These are phyloP conservation scores for Penicillium sp. DNA, from an alignment of 2,329 filamentous ascomycete species.

Conservation along the genomic window DNA sequence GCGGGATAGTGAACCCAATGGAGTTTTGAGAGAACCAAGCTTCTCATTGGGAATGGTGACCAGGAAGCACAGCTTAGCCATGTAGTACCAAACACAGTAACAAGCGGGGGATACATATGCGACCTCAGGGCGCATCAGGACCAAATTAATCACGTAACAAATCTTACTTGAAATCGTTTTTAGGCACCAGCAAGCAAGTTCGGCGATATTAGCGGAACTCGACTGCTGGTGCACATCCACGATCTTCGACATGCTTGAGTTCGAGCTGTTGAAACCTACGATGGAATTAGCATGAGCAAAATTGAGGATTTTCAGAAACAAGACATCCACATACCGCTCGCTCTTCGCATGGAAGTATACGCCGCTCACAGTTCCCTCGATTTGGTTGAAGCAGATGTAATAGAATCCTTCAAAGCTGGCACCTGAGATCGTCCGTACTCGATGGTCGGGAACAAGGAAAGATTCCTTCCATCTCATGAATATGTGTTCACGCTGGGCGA, in stretches of 20 bases:
- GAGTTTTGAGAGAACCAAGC: not conserved
- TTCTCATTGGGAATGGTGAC: not conserved
- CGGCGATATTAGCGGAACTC: conserved; percentile 70
- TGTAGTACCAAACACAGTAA: not conserved
- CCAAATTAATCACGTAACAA: not conserved
- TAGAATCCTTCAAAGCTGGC: conserved; percentile 99
- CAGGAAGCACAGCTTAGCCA: conserved; percentile 12
- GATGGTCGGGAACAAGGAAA: conserved; percentile 92
- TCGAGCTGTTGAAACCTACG: conserved; percentile 86
- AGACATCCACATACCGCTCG: conserved; percentile 72
- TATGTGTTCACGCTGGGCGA: conserved; percentile 77
- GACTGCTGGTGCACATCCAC: conserved; percentile 77
- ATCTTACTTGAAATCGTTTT: not conserved
- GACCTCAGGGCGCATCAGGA: not conserved
- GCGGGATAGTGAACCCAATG: not conserved
- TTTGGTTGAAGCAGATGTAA: conserved; percentile 97
- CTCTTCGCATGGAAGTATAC: conserved; percentile 99
- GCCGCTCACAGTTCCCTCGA: conserved; percentile 78
- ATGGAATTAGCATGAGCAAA: conserved; percentile 8
- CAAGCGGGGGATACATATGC: not conserved
- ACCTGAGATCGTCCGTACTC: conserved; percentile 83
- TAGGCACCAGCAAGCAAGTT: conserved; percentile 16
- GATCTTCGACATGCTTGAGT: conserved; percentile 80
- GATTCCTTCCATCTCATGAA: conserved; percentile 99
- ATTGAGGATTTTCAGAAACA: not conserved